phyloP scores from a whole-genome alignment of 1,284 basidiomycete genomes.

The Moniliophthora roreri region DNA sequence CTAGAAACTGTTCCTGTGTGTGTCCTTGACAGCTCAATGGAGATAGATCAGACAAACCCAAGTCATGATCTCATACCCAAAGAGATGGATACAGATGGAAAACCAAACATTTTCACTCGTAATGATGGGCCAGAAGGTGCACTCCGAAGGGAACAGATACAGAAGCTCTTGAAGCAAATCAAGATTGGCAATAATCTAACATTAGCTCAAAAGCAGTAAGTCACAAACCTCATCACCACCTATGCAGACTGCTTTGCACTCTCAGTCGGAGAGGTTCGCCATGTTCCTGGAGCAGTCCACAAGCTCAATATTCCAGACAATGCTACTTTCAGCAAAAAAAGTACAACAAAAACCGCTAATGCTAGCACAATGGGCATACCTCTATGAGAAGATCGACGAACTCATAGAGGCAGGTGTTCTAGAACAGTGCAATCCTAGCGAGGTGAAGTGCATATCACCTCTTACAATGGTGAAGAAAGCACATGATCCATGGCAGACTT shows the following conservation, averaged over 20 bases:
- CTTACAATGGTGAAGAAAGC: slow-evolving; percentile 30
- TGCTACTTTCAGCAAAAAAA: slow-evolving; percentile 22
- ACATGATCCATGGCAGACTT: slow-evolving; percentile 26
- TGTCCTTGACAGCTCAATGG: too few species aligned
- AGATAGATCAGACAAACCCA: too few species aligned
- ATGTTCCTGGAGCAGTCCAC: slow-evolving; percentile 21
- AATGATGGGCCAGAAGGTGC: too few species aligned
- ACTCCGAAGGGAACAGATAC: too few species aligned
- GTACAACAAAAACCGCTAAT: slow-evolving; percentile 25
- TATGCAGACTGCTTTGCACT: slow-evolving; percentile 30
- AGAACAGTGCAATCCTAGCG: slow-evolving; percentile 19
- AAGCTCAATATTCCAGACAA: slow-evolving; percentile 21
- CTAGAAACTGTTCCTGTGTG: too few species aligned
- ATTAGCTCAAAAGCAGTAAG: too few species aligned
- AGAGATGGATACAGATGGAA: too few species aligned
- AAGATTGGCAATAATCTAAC: too few species aligned
- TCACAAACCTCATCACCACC: slow-evolving; percentile 8
- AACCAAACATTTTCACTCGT: too few species aligned
- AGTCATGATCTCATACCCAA: too few species aligned
- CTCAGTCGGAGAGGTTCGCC: slow-evolving; percentile 25
- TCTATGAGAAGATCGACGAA: slow-evolving; percentile 28
- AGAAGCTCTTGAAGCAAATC: too few species aligned
- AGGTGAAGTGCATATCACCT: slow-evolving; percentile 28
- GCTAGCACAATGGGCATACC: slow-evolving; percentile 27
- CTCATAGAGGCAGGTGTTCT: slow-evolving; percentile 31